Evolutionary conservation across 2,329 filamentous ascomycete genomes (phyloP).

Genomic region (Aspergillus melleus): DNA sequence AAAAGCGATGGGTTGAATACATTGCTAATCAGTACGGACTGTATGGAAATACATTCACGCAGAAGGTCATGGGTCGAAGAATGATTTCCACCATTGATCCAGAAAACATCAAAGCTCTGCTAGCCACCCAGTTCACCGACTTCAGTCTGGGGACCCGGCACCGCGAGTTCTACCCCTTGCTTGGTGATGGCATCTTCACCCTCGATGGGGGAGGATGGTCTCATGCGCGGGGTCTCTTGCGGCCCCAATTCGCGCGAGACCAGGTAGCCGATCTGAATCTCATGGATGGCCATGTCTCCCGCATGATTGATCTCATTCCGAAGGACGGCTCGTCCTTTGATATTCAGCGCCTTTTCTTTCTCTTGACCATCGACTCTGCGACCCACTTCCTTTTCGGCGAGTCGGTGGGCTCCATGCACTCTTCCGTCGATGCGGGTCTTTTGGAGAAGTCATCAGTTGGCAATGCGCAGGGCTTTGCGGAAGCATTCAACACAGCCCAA

Average conservation of each 20-base stretch:
- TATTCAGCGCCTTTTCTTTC: slow-evolving; percentile 75
- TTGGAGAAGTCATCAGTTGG: slow-evolving; percentile 41
- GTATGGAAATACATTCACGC: slow-evolving; percentile 27
- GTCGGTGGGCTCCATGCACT: slow-evolving; percentile 61
- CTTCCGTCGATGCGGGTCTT: slow-evolving; percentile 49
- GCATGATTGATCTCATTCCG: slow-evolving; percentile 64
- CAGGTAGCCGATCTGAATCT: slow-evolving; percentile 74
- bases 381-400: slow-evolving; percentile 84
- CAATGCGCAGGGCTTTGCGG: slow-evolving; percentile 34
- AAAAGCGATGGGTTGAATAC: slow-evolving; percentile 33
- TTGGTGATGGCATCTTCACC: slow-evolving; percentile 56
- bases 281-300: slow-evolving; percentile 75
- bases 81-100: slow-evolving; percentile 37
- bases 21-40: slow-evolving; percentile 24
- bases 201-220: slow-evolving; percentile 80
- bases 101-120: slow-evolving; percentile 76
- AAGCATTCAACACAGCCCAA: slow-evolving; percentile 38
- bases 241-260: slow-evolving; percentile 84
- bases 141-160: slow-evolving; percentile 78
- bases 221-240: slow-evolving; percentile 72
- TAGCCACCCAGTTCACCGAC: slow-evolving; percentile 79
- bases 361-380: slow-evolving; percentile 77
- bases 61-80: slow-evolving; percentile 20
- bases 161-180: slow-evolving; percentile 56
- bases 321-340: slow-evolving; percentile 57